Conservation (phyloP, 2,329 filamentous ascomycete genomes). For the Talaromyces sp. region DNA sequence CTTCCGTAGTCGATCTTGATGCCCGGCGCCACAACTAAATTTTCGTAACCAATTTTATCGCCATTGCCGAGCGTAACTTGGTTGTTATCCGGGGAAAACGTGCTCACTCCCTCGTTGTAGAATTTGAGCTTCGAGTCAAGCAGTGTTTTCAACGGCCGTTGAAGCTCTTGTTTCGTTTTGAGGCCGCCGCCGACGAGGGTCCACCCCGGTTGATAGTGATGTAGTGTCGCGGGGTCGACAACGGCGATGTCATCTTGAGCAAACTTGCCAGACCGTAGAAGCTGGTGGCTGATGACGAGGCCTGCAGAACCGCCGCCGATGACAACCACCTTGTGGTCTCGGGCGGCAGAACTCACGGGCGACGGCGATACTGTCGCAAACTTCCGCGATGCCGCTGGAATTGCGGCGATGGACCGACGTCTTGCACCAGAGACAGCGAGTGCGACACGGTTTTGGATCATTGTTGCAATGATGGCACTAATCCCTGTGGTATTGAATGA, state of each 20-base stretch:
- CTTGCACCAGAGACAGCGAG: background rate
- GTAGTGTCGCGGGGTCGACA: conserved; percentile 57
- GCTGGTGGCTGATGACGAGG: conserved; percentile 61
- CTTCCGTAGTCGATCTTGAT: conserved; percentile 48
- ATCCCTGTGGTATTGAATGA: background rate
- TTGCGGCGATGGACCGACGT: background rate
- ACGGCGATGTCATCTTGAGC: conserved; percentile 57
- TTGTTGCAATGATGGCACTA: background rate
- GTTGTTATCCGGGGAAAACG: conserved; percentile 54
- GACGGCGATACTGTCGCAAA: conserved; percentile 8
- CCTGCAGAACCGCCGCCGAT: conserved; percentile 64
- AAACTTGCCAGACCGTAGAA: conserved; percentile 56
- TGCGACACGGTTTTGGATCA: background rate
- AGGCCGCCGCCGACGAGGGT: conserved; percentile 63
- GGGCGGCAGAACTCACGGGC: conserved; percentile 30
- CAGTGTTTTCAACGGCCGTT: conserved; percentile 45
- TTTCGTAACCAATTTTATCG: conserved; percentile 56
- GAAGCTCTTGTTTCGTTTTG: conserved; percentile 57
- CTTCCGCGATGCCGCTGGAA: background rate
- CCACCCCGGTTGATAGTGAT: conserved; percentile 67
- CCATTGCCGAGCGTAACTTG: conserved; percentile 51
- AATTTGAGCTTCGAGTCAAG: conserved; percentile 58
- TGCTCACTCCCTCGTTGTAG: conserved; percentile 49
- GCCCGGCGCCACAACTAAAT: conserved; percentile 59
- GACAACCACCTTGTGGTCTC: conserved; percentile 60